These are phyloP conservation scores for Nemania sp. DNA, from an alignment of 2,329 filamentous ascomycete species.

Conservation along the genomic window DNA sequence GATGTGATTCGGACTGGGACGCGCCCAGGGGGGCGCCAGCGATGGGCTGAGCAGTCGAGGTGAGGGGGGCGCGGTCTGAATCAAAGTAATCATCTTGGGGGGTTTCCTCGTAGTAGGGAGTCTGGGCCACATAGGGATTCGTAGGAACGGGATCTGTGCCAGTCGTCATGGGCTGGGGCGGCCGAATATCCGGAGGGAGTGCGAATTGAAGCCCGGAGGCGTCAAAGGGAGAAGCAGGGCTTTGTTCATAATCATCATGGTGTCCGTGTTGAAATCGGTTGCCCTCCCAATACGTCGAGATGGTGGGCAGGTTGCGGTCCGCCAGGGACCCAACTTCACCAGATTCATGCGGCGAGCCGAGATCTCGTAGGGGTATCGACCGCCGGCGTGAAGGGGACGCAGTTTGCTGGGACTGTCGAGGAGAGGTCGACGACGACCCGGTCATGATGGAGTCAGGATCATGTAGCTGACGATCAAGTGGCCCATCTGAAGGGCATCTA, in stretches of 20 bases:
- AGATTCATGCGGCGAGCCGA: slow-evolving; percentile 42
- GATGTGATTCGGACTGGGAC: slow-evolving; percentile 46
- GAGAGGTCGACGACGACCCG: slow-evolving; percentile 43
- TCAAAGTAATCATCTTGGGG: slow-evolving; percentile 51
- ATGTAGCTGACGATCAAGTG: slow-evolving; percentile 31
- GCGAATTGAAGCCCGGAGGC: slow-evolving; percentile 58
- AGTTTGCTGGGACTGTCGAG: slow-evolving; percentile 49
- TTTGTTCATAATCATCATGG: slow-evolving; percentile 41
- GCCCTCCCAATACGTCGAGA: slow-evolving; percentile 60
- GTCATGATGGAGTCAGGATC: slow-evolving; percentile 49
- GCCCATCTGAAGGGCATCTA: slow-evolving; percentile 3
- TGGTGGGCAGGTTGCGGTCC: slow-evolving; percentile 44
- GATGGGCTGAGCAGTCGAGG: slow-evolving; percentile 59
- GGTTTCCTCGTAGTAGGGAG: slow-evolving; percentile 50
- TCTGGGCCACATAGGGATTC: slow-evolving; percentile 41
- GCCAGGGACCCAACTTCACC: slow-evolving; percentile 31
- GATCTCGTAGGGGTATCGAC: slow-evolving; percentile 74
- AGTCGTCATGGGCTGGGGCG: slow-evolving; percentile 37
- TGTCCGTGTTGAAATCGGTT: slow-evolving; percentile 45
- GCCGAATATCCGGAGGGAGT: slow-evolving; percentile 56
- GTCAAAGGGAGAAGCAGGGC: slow-evolving; percentile 57
- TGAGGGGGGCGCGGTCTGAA: slow-evolving; percentile 63
- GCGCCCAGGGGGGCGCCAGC: slow-evolving; percentile 51
- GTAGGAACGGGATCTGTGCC: slow-evolving; percentile 35
- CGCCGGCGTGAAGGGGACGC: slow-evolving; percentile 52